Conservation (phyloP, 306 rosid genomes). For the Leucaena leucocephala region DNA sequence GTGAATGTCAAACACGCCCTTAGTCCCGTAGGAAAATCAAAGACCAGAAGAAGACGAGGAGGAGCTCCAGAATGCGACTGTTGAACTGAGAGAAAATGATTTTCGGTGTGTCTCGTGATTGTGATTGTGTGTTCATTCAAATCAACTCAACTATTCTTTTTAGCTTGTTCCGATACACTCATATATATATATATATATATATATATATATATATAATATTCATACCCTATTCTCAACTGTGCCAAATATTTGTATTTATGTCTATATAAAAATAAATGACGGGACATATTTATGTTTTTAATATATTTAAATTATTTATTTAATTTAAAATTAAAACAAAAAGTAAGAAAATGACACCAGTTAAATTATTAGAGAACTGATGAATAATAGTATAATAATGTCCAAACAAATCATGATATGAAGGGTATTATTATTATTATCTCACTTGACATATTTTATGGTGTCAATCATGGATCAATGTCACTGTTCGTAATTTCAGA, state of each 20-base stretch:
- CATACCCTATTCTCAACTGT: neutral
- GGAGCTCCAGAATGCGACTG: slow-evolving; percentile 8
- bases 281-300: too few relatives aligned
- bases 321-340: neutral
- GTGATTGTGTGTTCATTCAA: slow-evolving; percentile 21
- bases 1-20: too few relatives aligned
- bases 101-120: slow-evolving; percentile 18
- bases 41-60: slow-evolving; percentile 4
- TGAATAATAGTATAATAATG: neutral
- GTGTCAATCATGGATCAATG: slow-evolving; percentile 49
- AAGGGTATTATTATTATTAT: neutral
- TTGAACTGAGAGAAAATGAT: slow-evolving; percentile 13
- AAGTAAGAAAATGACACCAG: neutral
- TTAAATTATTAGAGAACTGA: neutral
- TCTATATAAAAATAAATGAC: too few relatives aligned
- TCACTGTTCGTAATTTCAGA: slow-evolving; percentile 34
- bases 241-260: neutral
- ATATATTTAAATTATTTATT: too few relatives aligned
- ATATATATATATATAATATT: neutral
- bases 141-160: neutral
- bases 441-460: slow-evolving; percentile 33
- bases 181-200: neutral
- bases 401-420: neutral
- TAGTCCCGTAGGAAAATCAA: neutral
- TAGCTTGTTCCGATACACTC: neutral